Percentiles rank a stretch among this genome's conserved stretches.
These are phyloP conservation scores for Talaromyces adpressus DNA, from an alignment of 495 filamentous ascomycete species.

Conservation along the genomic window DNA sequence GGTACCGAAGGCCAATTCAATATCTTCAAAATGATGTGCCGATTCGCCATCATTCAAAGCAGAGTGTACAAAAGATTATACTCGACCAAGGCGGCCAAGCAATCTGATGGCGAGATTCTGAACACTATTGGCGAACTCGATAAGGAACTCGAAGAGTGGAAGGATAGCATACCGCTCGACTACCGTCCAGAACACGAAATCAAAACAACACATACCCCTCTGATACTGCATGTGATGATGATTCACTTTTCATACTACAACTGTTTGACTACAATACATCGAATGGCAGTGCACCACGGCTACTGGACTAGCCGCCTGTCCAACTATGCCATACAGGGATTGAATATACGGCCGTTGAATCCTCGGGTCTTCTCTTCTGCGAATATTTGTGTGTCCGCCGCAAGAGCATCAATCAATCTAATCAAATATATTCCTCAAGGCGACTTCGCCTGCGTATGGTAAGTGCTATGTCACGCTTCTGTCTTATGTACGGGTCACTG, in stretches of 20 bases:
- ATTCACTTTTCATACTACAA: constrained; percentile 98
- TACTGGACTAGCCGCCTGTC: constrained; percentile 96
- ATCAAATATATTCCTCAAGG: constrained; percentile 95
- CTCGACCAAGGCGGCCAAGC: constrained; percentile 83
- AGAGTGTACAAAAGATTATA: constrained; percentile 93
- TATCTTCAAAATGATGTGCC: constrained; percentile 83
- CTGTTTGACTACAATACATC: constrained; percentile 93
- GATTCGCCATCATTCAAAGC: constrained; percentile 85
- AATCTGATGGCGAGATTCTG: constrained; percentile 87
- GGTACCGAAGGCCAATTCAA: constrained; percentile 93
- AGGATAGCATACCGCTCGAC: constrained; percentile 87
- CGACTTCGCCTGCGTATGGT: constrained; percentile 95
- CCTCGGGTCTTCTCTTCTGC: constrained; percentile 93
- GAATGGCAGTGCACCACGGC: constrained; percentile 96
- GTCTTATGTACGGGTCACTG: neutral
- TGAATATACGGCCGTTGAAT: constrained; percentile 86
- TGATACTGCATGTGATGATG: constrained; percentile 87
- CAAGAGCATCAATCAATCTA: constrained; percentile 84
- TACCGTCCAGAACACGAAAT: constrained; percentile 95
- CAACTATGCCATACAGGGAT: constrained; percentile 88
- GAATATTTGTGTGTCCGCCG: constrained; percentile 83
- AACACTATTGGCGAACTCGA: constrained; percentile 97
- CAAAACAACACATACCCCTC: constrained; percentile 76
- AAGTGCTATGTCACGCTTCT: constrained; percentile 25
- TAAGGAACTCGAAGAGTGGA: constrained; percentile 90